Evolutionary conservation across 2,329 filamentous ascomycete genomes (phyloP), one percentile per base, ranked within the genome.

Genomic region (Neoarthrinium moseri): DNA sequence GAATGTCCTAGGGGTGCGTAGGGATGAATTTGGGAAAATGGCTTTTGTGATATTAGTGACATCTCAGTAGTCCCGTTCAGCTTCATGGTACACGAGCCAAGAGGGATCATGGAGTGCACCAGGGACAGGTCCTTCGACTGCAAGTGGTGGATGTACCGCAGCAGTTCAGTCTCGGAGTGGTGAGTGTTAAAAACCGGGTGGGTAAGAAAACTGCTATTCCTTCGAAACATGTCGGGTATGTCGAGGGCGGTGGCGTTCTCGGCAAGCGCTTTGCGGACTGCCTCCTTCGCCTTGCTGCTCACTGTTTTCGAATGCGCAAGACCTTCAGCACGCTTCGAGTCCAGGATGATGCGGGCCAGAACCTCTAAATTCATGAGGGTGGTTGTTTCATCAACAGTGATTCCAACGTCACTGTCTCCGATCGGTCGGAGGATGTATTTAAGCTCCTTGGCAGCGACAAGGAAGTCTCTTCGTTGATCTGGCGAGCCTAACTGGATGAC

Each of bases 1-100:
- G 83, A 78, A 52, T 84, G 77, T 36, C 80, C 71, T 0, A 71
- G 59, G 0, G 87, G 86, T 29, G 84, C 80, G 59, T 91, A 90
- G 0, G 92, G 92, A 69, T 97, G 92, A 26, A 95, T 76, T 50
- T 86, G 82, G 33, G 87, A 80, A 60, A 91, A 89, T 40, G 85
- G 81, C 1, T 84, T 82, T 69, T 84, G 86, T 1, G 88, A 88
- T 45, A 96, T 78, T 6, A 91, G 87, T 13, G 88, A 80, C 92
- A 97, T 96, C 72, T 96, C 90, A 1, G 89, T 89, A 3, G 91
- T 94, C 33, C 87, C 89, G 65, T 96, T 96, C 43, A 96, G 83
- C 76, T 97, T 97, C 92, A 97, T 97, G 12, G 92, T 97, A 75
- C 92, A 97, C 1, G 92, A 96, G 17, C 92, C 92, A 1, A 97